Conservation (phyloP, 805 yeast species). For the Millerozyma miso region DNA sequence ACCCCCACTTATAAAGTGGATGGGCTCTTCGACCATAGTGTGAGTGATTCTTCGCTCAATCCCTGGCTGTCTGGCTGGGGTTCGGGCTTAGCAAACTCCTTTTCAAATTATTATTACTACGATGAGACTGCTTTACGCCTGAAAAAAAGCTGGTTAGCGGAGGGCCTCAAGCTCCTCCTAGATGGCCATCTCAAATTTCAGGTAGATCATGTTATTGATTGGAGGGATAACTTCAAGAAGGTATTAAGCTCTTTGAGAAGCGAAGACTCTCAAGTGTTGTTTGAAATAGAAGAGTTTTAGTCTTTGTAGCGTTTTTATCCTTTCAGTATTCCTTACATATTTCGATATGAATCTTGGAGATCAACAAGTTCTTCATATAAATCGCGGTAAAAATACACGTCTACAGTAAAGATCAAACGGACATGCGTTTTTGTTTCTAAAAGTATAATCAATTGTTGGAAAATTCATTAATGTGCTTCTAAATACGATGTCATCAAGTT, state of each 20-base stretch:
- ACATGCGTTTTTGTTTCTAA: too few relatives aligned
- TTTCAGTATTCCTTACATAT: background rate
- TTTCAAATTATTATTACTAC: conserved; percentile 29
- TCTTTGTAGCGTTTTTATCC: background rate
- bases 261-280: conserved; percentile 31
- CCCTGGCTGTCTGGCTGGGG: conserved; percentile 38
- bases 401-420: background rate
- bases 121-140: conserved; percentile 27
- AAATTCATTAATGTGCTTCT: background rate
- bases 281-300: conserved; percentile 35
- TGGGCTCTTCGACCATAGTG: conserved; percentile 16
- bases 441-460: too few relatives aligned
- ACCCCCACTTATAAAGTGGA: conserved; percentile 35
- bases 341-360: background rate
- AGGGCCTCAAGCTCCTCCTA: conserved; percentile 25
- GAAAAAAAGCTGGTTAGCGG: conserved; percentile 28
- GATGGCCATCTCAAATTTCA: conserved; percentile 25
- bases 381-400: background rate
- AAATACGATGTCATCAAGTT: conserved; percentile 11
- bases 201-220: conserved; percentile 30
- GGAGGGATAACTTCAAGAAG: conserved; percentile 34
- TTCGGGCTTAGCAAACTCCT: conserved; percentile 24
- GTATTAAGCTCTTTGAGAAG: conserved; percentile 21
- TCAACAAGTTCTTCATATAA: background rate
- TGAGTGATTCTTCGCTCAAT: conserved; percentile 18